Evolutionary conservation across 148 eudicot species (phyloP).

Genomic region (Vaccinium macrocarpon): DNA sequence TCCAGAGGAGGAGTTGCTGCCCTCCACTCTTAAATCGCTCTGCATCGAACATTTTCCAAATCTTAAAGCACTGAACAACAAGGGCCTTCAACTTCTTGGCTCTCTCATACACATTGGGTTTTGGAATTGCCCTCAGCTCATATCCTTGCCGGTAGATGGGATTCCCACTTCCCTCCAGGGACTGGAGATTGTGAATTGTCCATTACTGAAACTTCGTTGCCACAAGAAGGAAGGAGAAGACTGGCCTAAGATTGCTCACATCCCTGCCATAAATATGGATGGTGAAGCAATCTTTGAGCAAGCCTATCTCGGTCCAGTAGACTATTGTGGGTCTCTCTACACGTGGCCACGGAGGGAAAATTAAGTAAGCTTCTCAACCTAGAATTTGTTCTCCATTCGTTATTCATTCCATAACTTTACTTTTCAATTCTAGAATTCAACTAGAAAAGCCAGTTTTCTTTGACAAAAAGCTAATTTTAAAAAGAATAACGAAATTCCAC

Average conservation of each 20-base stretch:
- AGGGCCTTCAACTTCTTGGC: background rate
- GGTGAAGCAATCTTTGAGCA: background rate
- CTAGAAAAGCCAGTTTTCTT: no score
- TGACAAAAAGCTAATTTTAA: no score
- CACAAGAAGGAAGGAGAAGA: background rate
- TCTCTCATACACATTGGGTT: background rate
- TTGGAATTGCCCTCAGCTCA: background rate
- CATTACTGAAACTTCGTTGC: constrained; percentile 6
- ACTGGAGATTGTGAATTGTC: background rate
- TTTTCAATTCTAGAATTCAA: no score
- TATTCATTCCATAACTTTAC: no score
- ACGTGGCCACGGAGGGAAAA: no score
- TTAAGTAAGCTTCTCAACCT: no score
- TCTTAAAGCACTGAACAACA: background rate
- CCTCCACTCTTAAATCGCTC: no score
- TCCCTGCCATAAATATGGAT: background rate
- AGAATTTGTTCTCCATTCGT: no score
- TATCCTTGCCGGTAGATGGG: constrained; percentile 9
- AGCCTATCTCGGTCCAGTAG: no score
- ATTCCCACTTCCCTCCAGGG: background rate
- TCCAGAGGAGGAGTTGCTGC: no score
- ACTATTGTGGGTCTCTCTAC: no score
- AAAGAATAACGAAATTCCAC: no score
- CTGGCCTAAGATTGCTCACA: background rate
- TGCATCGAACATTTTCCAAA: background rate